Base-by-base conservation (phyloP, 768 basidiomycete species). In the Hydnum rufescens region DNA sequence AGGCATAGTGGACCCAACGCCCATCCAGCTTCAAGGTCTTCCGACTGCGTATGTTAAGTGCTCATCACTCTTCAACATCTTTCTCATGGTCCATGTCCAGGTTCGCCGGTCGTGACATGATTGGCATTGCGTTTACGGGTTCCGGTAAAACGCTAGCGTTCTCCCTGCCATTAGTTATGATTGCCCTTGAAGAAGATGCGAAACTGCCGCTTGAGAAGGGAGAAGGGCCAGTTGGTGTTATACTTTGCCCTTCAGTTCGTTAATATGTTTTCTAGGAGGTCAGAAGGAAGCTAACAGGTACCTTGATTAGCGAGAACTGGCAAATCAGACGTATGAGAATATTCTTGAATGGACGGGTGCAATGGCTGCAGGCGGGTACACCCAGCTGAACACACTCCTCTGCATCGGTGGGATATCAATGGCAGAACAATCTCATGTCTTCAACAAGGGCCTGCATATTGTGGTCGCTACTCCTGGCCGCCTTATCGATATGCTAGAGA, bases 71-170 rank as follows among this genome's bases (percentile, higher is more conserved):
- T 29, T 2, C 30, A 42, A 22, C 6, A 8, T 4, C 34, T 31
- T 36, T 39, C 36, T 44, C 4, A 16, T 30, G 18, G 28, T 34
- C 32, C 36, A 54, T 54, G 54, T 31, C 28, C 61, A 90, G 89
- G 31, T 96, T 97, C 64, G 70, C 89, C 49, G 95, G 95, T 34
- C 78, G 95, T 56, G 95, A 99, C 64, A 82, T 97, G 69, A 99
- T 97, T 57, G 95, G 95, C 19, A 97, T 99, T 57, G 95, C 95
- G 3, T 97, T 97, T 67, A 99, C 95, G 25, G 95, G 95, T 34
- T 97, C 93, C 0, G 95, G 95, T 16, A 99, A 99, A 68, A 99
- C 95, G 0, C 76, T 99, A n/a, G 82, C 92, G 0, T 99, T 99
- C 67, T 93, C 89, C 58, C 70, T 99, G n/a, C 95, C 95, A 2